Evolutionary conservation across 345 rosid genomes (phyloP), one percentile per base, ranked within the genome.

Genomic region (Viola odorata): DNA sequence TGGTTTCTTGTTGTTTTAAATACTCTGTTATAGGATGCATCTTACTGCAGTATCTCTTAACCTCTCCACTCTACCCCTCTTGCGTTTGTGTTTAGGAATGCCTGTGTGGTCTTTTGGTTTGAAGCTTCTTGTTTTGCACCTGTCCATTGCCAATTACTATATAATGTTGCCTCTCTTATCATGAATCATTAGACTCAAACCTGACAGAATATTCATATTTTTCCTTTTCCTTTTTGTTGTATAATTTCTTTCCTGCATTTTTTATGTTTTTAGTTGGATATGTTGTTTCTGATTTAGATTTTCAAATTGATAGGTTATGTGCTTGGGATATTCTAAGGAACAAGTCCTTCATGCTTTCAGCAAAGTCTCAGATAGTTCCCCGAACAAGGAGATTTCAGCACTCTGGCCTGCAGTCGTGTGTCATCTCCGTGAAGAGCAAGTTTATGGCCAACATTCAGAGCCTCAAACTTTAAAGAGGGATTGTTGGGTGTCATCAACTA

Each of bases 391-490:
- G 60, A 78, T 80, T 37, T 77, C 88, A 17, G 73, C 84, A 50
- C 75, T 86, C 53, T 83, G 83, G 91, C 84, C 82, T 37, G 73
- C 84, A 3, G 88, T 84, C 40, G 63, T 82, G 68, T 85, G 89
- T 70, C 80, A 55, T 69, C 95, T 89, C 49, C 87, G 77, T 65
- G 89, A 91, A 80, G 79, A 76, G 67, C 77, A 75, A 66, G 77
- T 85, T 62, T 89, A 85, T 62, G 77, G 73, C 56, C 68, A 65
- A 17, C 39, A 66, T 62, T 55, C 68, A 39, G 72, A 68, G 58
- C 70, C 80, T 70, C 68, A 66, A 50, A 63, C 44, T 55, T 51
- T 41, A 37, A 64, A 53, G 60, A 66, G 74, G 61, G 71, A 64
- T 53, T 50, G 40, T 36, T 65, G 2, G 37, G 56, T 53, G 8